Base-by-base conservation (phyloP, 352 stramenopile genomes). In the Globisporangium spiculum region DNA sequence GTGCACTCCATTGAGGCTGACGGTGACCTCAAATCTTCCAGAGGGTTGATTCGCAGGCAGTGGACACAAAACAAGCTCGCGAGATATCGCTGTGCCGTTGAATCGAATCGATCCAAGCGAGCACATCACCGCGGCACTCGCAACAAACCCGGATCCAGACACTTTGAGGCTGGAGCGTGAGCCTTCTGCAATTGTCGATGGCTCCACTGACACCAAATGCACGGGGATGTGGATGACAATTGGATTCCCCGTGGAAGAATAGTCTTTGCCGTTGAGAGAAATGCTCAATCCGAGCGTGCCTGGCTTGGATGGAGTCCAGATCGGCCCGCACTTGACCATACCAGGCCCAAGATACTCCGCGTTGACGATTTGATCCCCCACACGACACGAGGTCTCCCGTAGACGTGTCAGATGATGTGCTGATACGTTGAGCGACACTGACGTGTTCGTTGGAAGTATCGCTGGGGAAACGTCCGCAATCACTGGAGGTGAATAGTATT, bases 251-350 rank as follows among this genome's bases (percentile, higher is more conserved):
- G 48, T 73, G 16, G 14, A 61, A 18, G 76, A 69, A 44, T 76
- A 85, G 55, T 85, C 75, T 38, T 70, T 57, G 4, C 77, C 65
- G 68, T 85, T 85, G 18, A 85, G 53, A 34, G 78, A 83, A 46
- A 83, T 34, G 41, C 65, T 61, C 6, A 83, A 24, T 8, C 4
- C 14, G 18, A 67, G 62, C 2, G 32, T 44, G 2, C 32, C 50
- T 60, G 50, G 48, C n/a, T 53, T 16, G 0, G 50, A 53, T 36
- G 62, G 62, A n/a, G 62, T 67, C 10, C 30, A 26, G 38, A 53
- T 67, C 38, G 50, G 32, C 1, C 22, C 62, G 24, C 62, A 67
- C n/a, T 53, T 59, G 36, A 67, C 41, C 14, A 38, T 18, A 26
- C 9, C 62, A 41, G 62, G 20, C 4, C 60, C 62, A 12, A 67